Base-by-base conservation (phyloP, 257 asterid species). In the Primulina eburnea region DNA sequence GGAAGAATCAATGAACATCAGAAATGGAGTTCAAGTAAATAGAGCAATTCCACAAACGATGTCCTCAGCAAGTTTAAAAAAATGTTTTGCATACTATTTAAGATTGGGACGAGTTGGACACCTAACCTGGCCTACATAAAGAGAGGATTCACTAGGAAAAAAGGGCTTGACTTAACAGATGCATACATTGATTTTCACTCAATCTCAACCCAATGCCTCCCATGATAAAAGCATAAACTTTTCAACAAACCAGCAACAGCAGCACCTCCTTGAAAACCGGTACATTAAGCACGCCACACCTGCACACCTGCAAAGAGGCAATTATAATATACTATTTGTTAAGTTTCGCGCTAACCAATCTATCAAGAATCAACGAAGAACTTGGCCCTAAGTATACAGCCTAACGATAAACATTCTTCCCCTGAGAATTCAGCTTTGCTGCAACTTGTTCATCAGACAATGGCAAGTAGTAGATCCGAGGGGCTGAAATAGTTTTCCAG, bases 291-390 rank as follows among this genome's bases (percentile, higher is more conserved):
- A 79, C 34, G 81, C 84, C 73, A 82, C 80, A 87, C 95, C 96
- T 90, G 96, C 92, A 88, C 81, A 90, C 95, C 95, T 88, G 96
- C 96, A 90, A 90, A 90, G 82, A 90, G 70, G 87, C 77, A 83
- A 85, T 82, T 74, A 88, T 71, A 76, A 84, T 80, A 86, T 76
- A 83, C 84, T 76, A 77, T 90, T 83, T 79, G 85, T 78, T 77
- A 77, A 60, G 71, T 78, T 64, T 76, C 83, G 65, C 65, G 66
- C 72, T 75, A 76, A 73, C 79, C 86, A 80, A 78, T 74, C 86
- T 80, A 79, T 77, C 79, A 85, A 85, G 78, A 78, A 79, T 78
- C 52, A 76, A 70, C 65, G 73, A 67, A 71, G 79, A 74, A 85
- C 82, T 74, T 75, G 58, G 76, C 77, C 55, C 38, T 61, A 65